A percentile compares a stretch with the other conserved stretches of the same genome.
These are phyloP conservation scores for Novymonas esmeraldas DNA, from an alignment of 208 protist genomes.

Conservation along the genomic window DNA sequence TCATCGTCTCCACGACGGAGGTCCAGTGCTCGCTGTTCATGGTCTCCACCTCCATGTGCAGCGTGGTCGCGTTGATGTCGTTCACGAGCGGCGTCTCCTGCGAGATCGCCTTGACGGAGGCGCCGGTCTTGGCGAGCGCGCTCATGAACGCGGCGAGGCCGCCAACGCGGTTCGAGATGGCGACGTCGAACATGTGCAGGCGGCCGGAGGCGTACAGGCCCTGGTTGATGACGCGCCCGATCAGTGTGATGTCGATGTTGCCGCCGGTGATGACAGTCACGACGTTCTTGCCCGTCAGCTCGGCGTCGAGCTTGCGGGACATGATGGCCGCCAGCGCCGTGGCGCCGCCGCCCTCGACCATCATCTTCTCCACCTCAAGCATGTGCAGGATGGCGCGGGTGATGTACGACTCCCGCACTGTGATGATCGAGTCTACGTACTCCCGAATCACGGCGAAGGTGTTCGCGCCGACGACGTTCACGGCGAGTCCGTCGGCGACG, in stretches of 20 bases:
- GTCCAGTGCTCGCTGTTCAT: slow-evolving; percentile 45
- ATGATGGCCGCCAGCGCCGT: slow-evolving; percentile 80
- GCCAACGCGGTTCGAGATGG: slow-evolving; percentile 83
- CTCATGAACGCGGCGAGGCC: slow-evolving; percentile 64
- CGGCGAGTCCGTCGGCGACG: slow-evolving; percentile 92
- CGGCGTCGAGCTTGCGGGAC: slow-evolving; percentile 45
- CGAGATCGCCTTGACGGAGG: slow-evolving; percentile 74
- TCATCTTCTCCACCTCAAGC: slow-evolving; percentile 89
- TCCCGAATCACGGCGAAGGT: slow-evolving; percentile 73
- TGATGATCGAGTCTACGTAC: slow-evolving; percentile 79
- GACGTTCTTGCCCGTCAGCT: slow-evolving; percentile 74
- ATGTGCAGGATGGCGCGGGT: slow-evolving; percentile 84
- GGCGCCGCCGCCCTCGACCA: slow-evolving; percentile 88
- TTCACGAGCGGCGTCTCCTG: slow-evolving; percentile 84
- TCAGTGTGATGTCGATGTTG: slow-evolving; percentile 91
- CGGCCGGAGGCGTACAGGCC: slow-evolving; percentile 78
- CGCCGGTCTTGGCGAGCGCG: slow-evolving; percentile 52
- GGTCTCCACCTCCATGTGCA: slow-evolving; percentile 66
- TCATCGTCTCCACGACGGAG: slow-evolving; percentile 34
- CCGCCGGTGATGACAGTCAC: slow-evolving; percentile 86
- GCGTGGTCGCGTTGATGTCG: slow-evolving; percentile 46
- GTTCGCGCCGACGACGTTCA: slow-evolving; percentile 75
- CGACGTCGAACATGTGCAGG: slow-evolving; percentile 70
- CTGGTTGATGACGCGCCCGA: slow-evolving; percentile 87
- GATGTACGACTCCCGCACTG: slow-evolving; percentile 76